phyloP scores from a whole-genome alignment of 148 eudicot species.

The Chenopodium album region DNA sequence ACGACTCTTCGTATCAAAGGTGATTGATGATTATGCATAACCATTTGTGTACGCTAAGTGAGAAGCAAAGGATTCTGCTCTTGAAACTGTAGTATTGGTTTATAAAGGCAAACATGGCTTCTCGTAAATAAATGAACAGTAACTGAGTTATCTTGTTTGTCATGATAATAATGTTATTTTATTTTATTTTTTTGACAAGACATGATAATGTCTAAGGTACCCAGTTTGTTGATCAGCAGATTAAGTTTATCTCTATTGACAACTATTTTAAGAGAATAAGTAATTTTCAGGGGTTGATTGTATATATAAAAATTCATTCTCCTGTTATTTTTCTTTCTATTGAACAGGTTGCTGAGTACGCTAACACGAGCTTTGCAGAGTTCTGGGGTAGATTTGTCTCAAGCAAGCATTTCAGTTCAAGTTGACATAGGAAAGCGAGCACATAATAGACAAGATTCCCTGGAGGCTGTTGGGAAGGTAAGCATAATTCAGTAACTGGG shows the following conservation, averaged over 20 bases:
- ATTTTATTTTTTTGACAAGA: too few relatives aligned
- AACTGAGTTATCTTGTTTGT: background rate
- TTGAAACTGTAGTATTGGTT: background rate
- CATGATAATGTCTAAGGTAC: background rate
- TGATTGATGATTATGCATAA: background rate
- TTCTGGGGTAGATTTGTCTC: constrained; percentile 89
- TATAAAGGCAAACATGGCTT: background rate
- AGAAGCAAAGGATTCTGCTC: background rate
- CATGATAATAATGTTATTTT: background rate
- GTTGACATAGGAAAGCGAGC: constrained; percentile 83
- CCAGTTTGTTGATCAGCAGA: background rate
- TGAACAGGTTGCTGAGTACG: constrained; percentile 65
- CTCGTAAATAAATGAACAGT: background rate
- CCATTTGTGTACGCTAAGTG: background rate
- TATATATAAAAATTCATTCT: background rate
- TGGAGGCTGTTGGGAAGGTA: constrained; percentile 50
- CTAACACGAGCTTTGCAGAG: constrained; percentile 78
- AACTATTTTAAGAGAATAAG: background rate
- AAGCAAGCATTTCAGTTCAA: constrained; percentile 86
- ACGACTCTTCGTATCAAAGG: background rate
- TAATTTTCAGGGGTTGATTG: background rate
- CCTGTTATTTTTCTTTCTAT: background rate
- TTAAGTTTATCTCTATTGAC: background rate
- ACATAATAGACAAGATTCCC: constrained; percentile 35
- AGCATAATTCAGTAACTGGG: background rate